Base-by-base conservation (phyloP, 345 rosid species). In the Salix udensis region DNA sequence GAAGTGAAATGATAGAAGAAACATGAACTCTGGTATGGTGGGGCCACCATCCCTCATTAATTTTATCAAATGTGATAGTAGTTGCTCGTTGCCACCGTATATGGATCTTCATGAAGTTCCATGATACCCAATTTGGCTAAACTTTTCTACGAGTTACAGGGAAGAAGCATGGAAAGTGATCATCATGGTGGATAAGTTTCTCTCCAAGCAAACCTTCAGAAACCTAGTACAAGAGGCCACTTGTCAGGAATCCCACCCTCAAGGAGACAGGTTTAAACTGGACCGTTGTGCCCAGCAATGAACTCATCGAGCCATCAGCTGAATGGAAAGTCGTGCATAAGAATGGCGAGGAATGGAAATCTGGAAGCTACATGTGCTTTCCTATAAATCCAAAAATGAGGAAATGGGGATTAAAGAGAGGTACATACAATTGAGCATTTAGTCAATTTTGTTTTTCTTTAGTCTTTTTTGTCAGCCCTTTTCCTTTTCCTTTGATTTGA, bases 141-240 rank as follows among this genome's bases (percentile, higher is more conserved):
- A 13, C 42, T 70, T 72, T 69, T 50, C 55, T 77, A 79, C 78
- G 65, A 73, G 67, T 80, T 74, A 73, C 86, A 89, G 92, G 83
- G 61, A 87, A 80, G 78, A 91, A 82, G 81, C 81, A 83, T 66
- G 87, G 87, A 50, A 87, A 84, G 83, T 91, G 84, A 86, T 67
- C 72, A 5, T 77, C 39, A 34, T 39, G 9, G 30, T 40, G 7
- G 52, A 11, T 7, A 2, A 19, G 48, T n/a, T 8, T 44, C 62
- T 44, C 36, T 62, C 39, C 79, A 26, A 65, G 72, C 46, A 68
- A 15, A 72, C 69, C 60, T 69, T 11, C 34, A 30, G 67, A 44
- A 50, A 74, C 65, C 36, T 50, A n/a, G 21, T n/a, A 42, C 46
- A 14, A 48, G 72, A 52, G 48, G 5, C 52, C 42, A 18, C 74